Conservation (phyloP, 805 yeast genomes). For the Kazachstania psychrophila region DNA sequence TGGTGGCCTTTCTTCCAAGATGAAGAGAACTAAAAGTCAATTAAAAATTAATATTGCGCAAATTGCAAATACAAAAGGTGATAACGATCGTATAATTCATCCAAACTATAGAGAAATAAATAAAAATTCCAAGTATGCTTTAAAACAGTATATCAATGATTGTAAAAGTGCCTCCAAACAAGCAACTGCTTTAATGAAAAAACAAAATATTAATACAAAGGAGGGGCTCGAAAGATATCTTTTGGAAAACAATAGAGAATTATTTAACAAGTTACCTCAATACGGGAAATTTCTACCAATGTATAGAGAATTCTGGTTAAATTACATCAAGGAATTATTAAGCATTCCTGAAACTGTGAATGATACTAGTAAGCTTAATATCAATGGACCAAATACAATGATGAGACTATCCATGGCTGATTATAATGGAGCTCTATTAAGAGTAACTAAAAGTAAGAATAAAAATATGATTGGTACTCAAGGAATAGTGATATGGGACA, state of each 20-base stretch:
- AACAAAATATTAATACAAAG: constrained; percentile 10
- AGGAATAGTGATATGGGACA: constrained; percentile 82
- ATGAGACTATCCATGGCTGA: constrained; percentile 67
- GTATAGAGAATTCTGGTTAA: constrained; percentile 58
- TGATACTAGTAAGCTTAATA: constrained; percentile 12
- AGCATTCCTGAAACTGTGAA: constrained; percentile 24
- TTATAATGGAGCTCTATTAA: constrained; percentile 63
- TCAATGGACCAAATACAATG: constrained; percentile 31
- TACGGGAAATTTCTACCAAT: constrained; percentile 47
- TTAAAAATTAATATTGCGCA: constrained; percentile 9
- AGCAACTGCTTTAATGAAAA: constrained; percentile 24
- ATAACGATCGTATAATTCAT: constrained; percentile 10
- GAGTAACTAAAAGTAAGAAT: constrained; percentile 50
- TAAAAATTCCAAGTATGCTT: constrained; percentile 26
- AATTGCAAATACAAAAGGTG: background rate
- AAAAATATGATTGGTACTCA: constrained; percentile 46
- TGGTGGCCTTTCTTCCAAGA: constrained; percentile 20
- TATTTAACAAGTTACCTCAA: constrained; percentile 24
- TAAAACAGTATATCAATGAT: constrained; percentile 21
- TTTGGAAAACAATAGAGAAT: constrained; percentile 10
- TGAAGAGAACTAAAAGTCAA: constrained; percentile 16
- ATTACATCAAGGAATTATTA: constrained; percentile 52
- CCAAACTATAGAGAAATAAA: constrained; percentile 20
- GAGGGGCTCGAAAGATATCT: constrained; percentile 19
- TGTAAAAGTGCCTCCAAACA: constrained; percentile 17